Evolutionary conservation across 148 eudicot species (phyloP).

Genomic region (Simmondsia chinensis): DNA sequence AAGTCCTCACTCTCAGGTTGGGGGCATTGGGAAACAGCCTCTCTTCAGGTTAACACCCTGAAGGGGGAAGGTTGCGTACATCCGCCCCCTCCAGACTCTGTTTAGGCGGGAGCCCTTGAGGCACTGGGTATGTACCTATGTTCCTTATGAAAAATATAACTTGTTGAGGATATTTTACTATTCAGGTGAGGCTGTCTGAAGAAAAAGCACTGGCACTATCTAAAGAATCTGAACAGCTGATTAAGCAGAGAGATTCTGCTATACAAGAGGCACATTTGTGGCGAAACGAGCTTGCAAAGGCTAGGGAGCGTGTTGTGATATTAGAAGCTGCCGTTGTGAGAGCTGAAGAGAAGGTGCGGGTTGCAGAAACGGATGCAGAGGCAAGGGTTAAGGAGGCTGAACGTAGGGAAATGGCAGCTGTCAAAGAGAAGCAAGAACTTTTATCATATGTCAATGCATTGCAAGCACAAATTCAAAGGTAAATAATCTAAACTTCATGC

Average conservation of each 20-base stretch:
- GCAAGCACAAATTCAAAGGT: slow-evolving; percentile 85
- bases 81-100: too few species aligned
- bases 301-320: slow-evolving; percentile 84
- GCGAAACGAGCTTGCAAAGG: slow-evolving; percentile 95
- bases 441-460: slow-evolving; percentile 57
- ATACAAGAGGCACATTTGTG: slow-evolving; percentile 85
- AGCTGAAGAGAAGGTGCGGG: slow-evolving; percentile 83
- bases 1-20: too few species aligned
- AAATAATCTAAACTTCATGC: slow-evolving; percentile 5
- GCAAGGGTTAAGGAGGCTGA: slow-evolving; percentile 69
- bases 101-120: too few species aligned
- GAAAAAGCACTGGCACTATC: slow-evolving; percentile 36
- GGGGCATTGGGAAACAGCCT: too few species aligned
- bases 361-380: slow-evolving; percentile 64
- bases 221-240: slow-evolving; percentile 53
- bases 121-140: too few species aligned
- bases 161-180: slow-evolving; percentile 3
- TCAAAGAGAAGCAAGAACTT: slow-evolving; percentile 78
- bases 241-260: slow-evolving; percentile 66
- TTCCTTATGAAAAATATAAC: too few species aligned
- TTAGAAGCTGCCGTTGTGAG: slow-evolving; percentile 87
- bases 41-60: too few species aligned
- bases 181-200: slow-evolving; percentile 63
- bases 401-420: slow-evolving; percentile 53
- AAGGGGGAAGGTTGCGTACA: too few species aligned